These are phyloP conservation scores for Corchorus olitorius DNA, from an alignment of 345 rosid species.

Conservation along the genomic window DNA sequence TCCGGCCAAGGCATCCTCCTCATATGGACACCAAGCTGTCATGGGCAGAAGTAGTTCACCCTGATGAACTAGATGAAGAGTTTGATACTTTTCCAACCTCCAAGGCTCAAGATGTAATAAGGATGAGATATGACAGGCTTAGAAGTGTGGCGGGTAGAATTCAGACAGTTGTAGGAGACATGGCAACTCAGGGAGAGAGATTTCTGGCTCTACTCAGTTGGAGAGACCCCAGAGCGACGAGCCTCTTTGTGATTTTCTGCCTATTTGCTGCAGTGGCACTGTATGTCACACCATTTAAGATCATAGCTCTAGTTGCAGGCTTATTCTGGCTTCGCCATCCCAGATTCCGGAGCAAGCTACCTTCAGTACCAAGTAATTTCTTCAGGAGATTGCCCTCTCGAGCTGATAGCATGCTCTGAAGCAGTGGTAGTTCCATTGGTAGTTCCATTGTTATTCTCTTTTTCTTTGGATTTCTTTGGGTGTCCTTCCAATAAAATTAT, in stretches of 20 bases:
- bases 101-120: constrained; percentile 59
- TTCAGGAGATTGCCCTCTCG: constrained; percentile 78
- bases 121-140: constrained; percentile 83
- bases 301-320: constrained; percentile 60
- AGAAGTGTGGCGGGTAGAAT: constrained; percentile 86
- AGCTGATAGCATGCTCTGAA: constrained; percentile 78
- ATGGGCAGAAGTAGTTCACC: constrained; percentile 78
- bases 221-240: constrained; percentile 86
- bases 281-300: constrained; percentile 71
- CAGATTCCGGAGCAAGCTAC: constrained; percentile 82
- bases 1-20: constrained; percentile 68
- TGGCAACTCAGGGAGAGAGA: constrained; percentile 87
- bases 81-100: constrained; percentile 82
- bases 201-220: constrained; percentile 70
- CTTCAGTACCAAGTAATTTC: constrained; percentile 83
- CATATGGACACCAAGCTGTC: constrained; percentile 87
- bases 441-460: not conserved
- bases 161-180: constrained; percentile 79
- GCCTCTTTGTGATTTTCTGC: constrained; percentile 69
- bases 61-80: constrained; percentile 84
- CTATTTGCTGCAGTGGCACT: constrained; percentile 65
- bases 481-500: not conserved
- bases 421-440: not conserved
- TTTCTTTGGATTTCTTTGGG: not conserved
- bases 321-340: constrained; percentile 78